A percentile compares a stretch with the other conserved stretches of the same genome.
These are phyloP conservation scores for Heteromeles arbutifolia DNA, from an alignment of 306 rosid genomes.

Conservation along the genomic window DNA sequence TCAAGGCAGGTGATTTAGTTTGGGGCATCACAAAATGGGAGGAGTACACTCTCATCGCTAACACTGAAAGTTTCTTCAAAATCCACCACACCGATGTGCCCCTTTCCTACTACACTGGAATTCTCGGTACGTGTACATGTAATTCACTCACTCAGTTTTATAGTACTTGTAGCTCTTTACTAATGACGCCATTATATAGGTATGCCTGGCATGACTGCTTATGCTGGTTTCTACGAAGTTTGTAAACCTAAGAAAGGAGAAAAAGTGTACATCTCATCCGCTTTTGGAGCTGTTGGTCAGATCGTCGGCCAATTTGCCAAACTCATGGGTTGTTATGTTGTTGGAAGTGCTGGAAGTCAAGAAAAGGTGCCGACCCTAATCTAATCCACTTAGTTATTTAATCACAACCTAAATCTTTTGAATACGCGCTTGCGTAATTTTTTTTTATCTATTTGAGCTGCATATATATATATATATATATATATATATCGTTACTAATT, in stretches of 20 bases:
- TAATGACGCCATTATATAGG: neutral
- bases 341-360: constrained; percentile 11
- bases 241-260: neutral
- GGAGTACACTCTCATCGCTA: constrained; percentile 32
- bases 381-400: too few species aligned
- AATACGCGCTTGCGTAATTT: too few species aligned
- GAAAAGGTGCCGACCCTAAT: neutral
- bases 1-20: constrained; percentile 21
- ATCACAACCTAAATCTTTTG: neutral
- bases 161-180: too few species aligned
- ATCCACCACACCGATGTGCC: constrained; percentile 52
- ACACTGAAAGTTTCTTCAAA: constrained; percentile 23
- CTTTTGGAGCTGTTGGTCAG: constrained; percentile 5
- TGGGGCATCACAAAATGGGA: constrained; percentile 39
- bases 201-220: constrained; percentile 10
- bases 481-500: too few species aligned
- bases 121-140: constrained; percentile 36
- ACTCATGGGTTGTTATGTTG: constrained; percentile 8
- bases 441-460: too few species aligned
- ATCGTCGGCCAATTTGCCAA: constrained; percentile 8
- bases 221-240: neutral
- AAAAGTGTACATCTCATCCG: neutral
- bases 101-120: constrained; percentile 52
- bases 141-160: neutral
- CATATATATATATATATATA: too few species aligned